A percentile compares a stretch with the other conserved stretches of the same genome.
Conservation (phyloP, 2,329 filamentous ascomycete genomes). For the Phoma herbarum region DNA sequence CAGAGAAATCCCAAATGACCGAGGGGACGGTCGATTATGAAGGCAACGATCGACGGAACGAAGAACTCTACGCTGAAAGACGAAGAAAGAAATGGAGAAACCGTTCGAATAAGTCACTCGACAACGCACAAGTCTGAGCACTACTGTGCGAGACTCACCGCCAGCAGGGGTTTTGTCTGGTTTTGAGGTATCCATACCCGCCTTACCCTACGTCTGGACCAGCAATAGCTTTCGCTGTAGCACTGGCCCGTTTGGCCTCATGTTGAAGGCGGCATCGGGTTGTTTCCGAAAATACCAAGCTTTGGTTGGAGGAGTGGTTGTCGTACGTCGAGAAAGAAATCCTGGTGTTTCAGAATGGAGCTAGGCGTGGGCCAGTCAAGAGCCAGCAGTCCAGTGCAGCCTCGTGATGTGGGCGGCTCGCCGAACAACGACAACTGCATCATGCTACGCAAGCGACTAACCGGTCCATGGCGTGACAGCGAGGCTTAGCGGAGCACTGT, state of each 20-base stretch:
- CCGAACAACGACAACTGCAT: slow-evolving; percentile 20
- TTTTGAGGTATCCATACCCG: slow-evolving; percentile 53
- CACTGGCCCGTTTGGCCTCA: slow-evolving; percentile 47
- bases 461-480: slow-evolving; percentile 15
- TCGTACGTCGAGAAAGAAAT: slow-evolving; percentile 28
- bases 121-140: slow-evolving; percentile 39
- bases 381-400: slow-evolving; percentile 9
- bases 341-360: slow-evolving; percentile 38
- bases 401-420: slow-evolving; percentile 35
- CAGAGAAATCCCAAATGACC: slow-evolving; percentile 31
- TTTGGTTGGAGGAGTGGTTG: slow-evolving; percentile 44
- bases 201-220: slow-evolving; percentile 50
- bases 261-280: slow-evolving; percentile 36
- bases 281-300: slow-evolving; percentile 23
- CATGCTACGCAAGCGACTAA: slow-evolving; percentile 19
- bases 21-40: slow-evolving; percentile 41
- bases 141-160: slow-evolving; percentile 35
- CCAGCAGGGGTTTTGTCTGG: slow-evolving; percentile 34
- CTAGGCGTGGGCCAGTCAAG: slow-evolving; percentile 35
- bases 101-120: slow-evolving; percentile 38
- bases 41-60: slow-evolving; percentile 44
- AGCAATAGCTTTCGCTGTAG: slow-evolving; percentile 37
- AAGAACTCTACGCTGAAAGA: slow-evolving; percentile 34
- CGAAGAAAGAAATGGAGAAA: slow-evolving; percentile 29
- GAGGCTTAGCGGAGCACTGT: slow-evolving; percentile 22